These are phyloP conservation scores for Besnoitia besnoiti DNA, from an alignment of 169 alveolate genomes.

Conservation along the genomic window DNA sequence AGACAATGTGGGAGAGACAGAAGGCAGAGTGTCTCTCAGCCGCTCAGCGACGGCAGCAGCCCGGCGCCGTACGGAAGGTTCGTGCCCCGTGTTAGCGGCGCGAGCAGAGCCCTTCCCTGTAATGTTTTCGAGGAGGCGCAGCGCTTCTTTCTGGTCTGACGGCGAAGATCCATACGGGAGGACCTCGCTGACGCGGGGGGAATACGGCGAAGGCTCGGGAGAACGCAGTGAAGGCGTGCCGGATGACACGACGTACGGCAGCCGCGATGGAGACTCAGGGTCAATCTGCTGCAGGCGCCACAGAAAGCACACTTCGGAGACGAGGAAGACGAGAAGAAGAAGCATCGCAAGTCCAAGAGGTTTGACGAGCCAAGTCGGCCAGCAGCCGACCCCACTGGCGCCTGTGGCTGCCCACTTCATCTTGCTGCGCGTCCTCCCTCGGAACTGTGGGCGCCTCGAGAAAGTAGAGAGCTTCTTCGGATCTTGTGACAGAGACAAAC, in stretches of 20 bases:
- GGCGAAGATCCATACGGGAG: background rate
- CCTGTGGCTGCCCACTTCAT: background rate
- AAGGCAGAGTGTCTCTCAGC: background rate
- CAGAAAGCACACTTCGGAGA: background rate
- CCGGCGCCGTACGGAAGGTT: background rate
- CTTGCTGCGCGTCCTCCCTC: background rate
- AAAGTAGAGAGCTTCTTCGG: background rate
- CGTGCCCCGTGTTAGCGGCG: background rate
- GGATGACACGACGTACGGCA: background rate
- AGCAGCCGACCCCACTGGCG: background rate
- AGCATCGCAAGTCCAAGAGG: conserved; percentile 18
- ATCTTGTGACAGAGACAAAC: background rate
- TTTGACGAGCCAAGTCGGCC: background rate
- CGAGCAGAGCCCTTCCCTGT: background rate
- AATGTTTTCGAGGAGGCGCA: background rate
- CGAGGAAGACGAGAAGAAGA: background rate
- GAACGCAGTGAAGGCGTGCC: background rate
- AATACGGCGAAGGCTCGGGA: background rate
- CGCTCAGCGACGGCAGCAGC: background rate
- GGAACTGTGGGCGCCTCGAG: background rate
- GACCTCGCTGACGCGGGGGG: background rate
- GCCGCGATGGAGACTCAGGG: background rate
- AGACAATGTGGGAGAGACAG: background rate
- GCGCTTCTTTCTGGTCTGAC: background rate
- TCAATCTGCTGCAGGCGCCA: conserved; percentile 30